Evolutionary conservation across 78 protist species (phyloP), one percentile per base, ranked within the genome.

Genomic region (Carpediemonas membranifera): DNA sequence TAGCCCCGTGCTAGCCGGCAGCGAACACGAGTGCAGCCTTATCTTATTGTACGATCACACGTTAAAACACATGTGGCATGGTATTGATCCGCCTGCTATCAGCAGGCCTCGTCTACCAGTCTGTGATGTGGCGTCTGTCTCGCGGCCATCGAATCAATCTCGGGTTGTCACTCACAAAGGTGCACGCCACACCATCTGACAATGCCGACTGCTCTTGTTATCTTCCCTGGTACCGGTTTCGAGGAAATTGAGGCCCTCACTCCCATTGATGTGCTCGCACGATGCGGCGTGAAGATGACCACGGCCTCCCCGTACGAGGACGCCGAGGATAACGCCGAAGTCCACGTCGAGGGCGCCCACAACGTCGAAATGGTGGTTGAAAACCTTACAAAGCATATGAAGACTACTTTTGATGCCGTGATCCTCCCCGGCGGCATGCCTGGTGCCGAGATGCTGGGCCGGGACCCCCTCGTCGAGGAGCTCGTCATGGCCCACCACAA

Each of bases 201-300:
- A n/a, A n/a, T n/a, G n/a, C 34, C 53, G 53, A 15, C 24, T 21
- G 19, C 35, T 59, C 37, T 41, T 36, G 68, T 54, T 62, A 7
- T 52, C 43, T 16, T 54, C 68, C 9, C 7, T 62, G 27, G 68
- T 54, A 3, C 56, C 37, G 70, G 44, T 27, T 34, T 33, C 1
- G 70, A 65, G 31, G 70, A 65, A 27, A 65, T 65, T 56, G 70
- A 65, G 70, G 13, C 59, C 28, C 16, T 41, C n/a, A 30, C 58
- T 58, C 11, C 31, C 50, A 37, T 41, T 39, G 70, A 65, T 28
- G 24, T 31, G 30, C 59, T 65, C 59, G 51, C 25, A 2, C 56
- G 70, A 31, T 56, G 43, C 16, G 59, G 51, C 14, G 31, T 30
- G 25, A 7, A 50, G 21, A 58, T 51, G 24, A 64, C 70, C 2